Evolutionary conservation across 2,329 filamentous ascomycete species (phyloP).

Genomic region (Didymella sp.): DNA sequence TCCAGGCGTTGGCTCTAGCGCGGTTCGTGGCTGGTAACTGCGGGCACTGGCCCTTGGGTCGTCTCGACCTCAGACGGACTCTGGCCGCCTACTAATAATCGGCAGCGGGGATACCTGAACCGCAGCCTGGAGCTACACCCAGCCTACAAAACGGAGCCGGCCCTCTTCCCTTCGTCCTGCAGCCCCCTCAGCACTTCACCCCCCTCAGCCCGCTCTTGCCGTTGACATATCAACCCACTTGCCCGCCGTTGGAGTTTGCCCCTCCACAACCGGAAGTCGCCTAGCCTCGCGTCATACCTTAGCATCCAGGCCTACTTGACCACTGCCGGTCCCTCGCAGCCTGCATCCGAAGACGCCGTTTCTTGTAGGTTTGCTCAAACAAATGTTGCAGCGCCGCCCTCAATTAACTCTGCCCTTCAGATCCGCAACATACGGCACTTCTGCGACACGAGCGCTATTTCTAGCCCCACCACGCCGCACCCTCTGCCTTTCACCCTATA

Average conservation of each 20-base stretch:
- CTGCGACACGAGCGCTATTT: constrained; percentile 1
- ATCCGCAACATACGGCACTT: constrained; percentile 11
- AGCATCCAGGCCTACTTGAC: constrained; percentile 9
- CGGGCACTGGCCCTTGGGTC: constrained; percentile 9
- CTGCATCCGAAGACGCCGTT: constrained; percentile 23
- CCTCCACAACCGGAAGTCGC: constrained; percentile 22
- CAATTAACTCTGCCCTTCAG: constrained; percentile 28
- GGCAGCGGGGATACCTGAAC: constrained; percentile 17
- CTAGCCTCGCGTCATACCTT: constrained; percentile 26
- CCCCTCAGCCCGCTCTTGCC: constrained; percentile 3
- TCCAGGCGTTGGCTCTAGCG: constrained; percentile 7
- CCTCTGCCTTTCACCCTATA: constrained; percentile 13
- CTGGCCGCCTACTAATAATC: constrained; percentile 13
- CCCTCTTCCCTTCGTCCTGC: constrained; percentile 20
- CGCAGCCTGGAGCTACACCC: constrained; percentile 11
- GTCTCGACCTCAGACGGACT: constrained; percentile 21
- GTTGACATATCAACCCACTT: background rate
- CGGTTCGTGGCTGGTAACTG: constrained; percentile 7
- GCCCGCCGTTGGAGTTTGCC: constrained; percentile 7
- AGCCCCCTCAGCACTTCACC: background rate
- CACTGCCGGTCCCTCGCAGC: constrained; percentile 28
- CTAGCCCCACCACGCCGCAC: constrained; percentile 9
- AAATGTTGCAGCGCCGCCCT: constrained; percentile 22
- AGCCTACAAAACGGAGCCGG: constrained; percentile 25
- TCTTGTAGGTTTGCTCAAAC: constrained; percentile 27